Percentiles rank a stretch among this genome's conserved stretches.
These are phyloP conservation scores for Flaveria brownii DNA, from an alignment of 129 eudicot genomes.

Conservation along the genomic window DNA sequence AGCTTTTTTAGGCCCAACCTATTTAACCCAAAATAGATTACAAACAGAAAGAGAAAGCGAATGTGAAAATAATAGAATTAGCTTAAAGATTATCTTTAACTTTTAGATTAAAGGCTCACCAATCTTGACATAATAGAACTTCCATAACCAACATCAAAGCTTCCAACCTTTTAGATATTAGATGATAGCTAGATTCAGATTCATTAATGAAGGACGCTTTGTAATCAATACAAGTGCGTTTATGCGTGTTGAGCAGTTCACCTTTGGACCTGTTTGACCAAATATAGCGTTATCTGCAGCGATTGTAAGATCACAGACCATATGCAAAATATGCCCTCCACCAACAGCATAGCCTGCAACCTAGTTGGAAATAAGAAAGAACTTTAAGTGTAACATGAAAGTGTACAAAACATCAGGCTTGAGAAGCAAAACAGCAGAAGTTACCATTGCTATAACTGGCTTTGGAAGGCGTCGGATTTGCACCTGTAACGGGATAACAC, in stretches of 20 bases:
- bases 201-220: background rate
- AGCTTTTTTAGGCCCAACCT: slow-evolving; percentile 98
- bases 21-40: slow-evolving; percentile 27
- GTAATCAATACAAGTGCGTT: background rate
- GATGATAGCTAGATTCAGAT: slow-evolving; percentile 1
- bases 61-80: background rate
- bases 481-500: slow-evolving; percentile 49
- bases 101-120: slow-evolving; percentile 47
- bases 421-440: slow-evolving; percentile 10
- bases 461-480: slow-evolving; percentile 93
- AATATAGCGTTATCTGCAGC: slow-evolving; percentile 97
- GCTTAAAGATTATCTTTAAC: background rate
- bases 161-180: slow-evolving; percentile 70
- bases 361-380: slow-evolving; percentile 39
- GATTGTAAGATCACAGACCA: slow-evolving; percentile 96
- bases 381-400: background rate
- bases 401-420: background rate
- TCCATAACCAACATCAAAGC: slow-evolving; percentile 99
- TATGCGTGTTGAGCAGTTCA: slow-evolving; percentile 21
- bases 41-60: background rate
- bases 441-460: slow-evolving; percentile 98
- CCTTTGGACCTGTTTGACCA: slow-evolving; percentile 99
- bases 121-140: slow-evolving; percentile 94
- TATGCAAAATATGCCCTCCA: slow-evolving; percentile 93
- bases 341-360: slow-evolving; percentile 99